These are phyloP conservation scores for Myxozyma geophila DNA, from an alignment of 805 yeast species.

Conservation along the genomic window DNA sequence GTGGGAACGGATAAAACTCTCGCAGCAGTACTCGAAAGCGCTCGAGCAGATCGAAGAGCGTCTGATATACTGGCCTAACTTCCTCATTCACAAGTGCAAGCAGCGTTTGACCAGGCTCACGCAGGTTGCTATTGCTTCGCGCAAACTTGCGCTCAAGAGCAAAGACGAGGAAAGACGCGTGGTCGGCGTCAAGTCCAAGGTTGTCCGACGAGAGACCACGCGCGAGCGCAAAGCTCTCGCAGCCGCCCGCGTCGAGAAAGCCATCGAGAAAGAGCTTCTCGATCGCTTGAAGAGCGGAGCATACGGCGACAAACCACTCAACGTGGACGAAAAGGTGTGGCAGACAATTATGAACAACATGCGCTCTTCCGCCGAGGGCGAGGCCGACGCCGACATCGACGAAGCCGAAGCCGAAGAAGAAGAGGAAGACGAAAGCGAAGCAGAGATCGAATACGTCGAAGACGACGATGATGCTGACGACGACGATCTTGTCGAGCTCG, in stretches of 20 bases:
- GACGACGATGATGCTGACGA: slow-evolving; percentile 90
- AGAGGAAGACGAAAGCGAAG: slow-evolving; percentile 56
- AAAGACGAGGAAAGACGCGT: slow-evolving; percentile 86
- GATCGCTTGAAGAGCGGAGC: slow-evolving; percentile 97
- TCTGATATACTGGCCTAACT: slow-evolving; percentile 90
- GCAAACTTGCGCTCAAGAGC: slow-evolving; percentile 79
- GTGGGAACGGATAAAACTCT: slow-evolving; percentile 93
- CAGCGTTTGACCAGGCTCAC: slow-evolving; percentile 93
- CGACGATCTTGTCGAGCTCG: slow-evolving; percentile 63
- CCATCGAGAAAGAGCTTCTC: slow-evolving; percentile 92
- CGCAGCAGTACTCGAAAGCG: slow-evolving; percentile 87
- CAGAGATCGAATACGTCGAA: slow-evolving; percentile 72
- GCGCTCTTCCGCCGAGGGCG: slow-evolving; percentile 54
- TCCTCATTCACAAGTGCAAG: slow-evolving; percentile 88
- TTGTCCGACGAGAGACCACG: slow-evolving; percentile 89
- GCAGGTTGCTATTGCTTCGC: slow-evolving; percentile 93
- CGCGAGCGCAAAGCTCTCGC: slow-evolving; percentile 95
- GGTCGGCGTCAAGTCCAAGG: slow-evolving; percentile 91
- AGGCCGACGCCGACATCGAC: slow-evolving; percentile 65
- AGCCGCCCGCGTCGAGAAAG: slow-evolving; percentile 95
- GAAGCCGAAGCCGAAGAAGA: slow-evolving; percentile 56
- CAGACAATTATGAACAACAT: slow-evolving; percentile 81
- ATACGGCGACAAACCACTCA: slow-evolving; percentile 95
- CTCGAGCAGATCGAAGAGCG: slow-evolving; percentile 86
- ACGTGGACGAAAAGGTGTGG: slow-evolving; percentile 96